Base-by-base conservation (phyloP, 805 yeast genomes). In the Wickerhamomyces sydowiorum region DNA sequence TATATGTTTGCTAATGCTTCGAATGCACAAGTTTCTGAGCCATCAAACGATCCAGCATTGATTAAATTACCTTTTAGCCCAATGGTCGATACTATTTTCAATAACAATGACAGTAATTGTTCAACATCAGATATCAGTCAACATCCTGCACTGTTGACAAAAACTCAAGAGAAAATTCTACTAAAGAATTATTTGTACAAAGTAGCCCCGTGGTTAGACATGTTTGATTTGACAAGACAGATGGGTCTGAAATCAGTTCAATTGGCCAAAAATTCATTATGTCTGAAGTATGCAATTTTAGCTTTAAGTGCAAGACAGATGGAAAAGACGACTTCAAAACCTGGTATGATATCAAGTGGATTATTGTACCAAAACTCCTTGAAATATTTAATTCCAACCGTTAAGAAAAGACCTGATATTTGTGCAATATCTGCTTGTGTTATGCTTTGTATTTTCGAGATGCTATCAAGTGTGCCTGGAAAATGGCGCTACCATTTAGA, bases 371-470 rank as follows among this genome's bases (percentile, higher is more conserved):
- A 65, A 30, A 58, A 56, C 29, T 52, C 69, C 1, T 45, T 68
- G 35, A 60, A 53, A 30, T 59, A 60, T 41, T 42, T 54, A 21
- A 64, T 67, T 6, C 63, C 70, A 18, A 54, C 62, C 4, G 60
- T 68, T 28, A 67, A 63, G 46, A 42, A 49, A n/a, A 47, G 54
- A 1, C 51, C 62, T 7, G 59, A 52, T 37, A 49, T 58, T 23
- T 52, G 56, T 17, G 56, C 60, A 13, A 57, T 67, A 15, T 50
- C 65, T 12, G 57, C 73, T 1, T 67, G 75, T 52, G 64, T 70
- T 2, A 46, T 71, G 25, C 53, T 72, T 7, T 62, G 71, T 51
- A 67, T 65, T 15, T 63, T 70, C 44, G 75, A 70, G 47, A 55
- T 70, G 54, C 60, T 72, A 61, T 60, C 69, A 23, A 60, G 64